Evolutionary conservation across 768 basidiomycete species (phyloP).

Genomic region (Cystofilobasidium bisporidii): DNA sequence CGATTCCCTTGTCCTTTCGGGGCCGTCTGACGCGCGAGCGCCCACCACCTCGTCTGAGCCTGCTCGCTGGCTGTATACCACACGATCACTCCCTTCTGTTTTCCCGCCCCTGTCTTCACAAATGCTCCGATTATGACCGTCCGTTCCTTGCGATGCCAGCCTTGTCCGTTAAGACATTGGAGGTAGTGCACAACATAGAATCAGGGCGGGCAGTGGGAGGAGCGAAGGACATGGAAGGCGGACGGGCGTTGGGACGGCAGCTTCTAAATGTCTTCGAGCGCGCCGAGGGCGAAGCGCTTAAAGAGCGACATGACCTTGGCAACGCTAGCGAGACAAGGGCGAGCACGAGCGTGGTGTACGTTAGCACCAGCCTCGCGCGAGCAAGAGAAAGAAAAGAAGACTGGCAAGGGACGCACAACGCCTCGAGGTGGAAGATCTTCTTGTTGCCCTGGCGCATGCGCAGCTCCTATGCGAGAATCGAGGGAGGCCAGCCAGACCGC

Average conservation of each 20-base stretch:
- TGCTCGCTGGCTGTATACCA: no score
- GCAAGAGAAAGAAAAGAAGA: background rate
- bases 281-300: background rate
- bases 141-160: no score
- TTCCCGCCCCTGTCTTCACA: no score
- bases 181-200: no score
- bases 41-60: no score
- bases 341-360: background rate
- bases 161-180: no score
- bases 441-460: constrained; percentile 90
- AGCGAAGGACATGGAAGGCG: background rate
- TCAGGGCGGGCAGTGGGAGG: no score
- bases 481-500: background rate
- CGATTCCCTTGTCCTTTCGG: no score
- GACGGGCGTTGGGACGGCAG: background rate
- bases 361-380: background rate
- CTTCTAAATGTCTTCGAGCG: background rate
- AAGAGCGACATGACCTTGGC: background rate
- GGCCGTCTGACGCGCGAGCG: no score
- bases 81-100: no score
- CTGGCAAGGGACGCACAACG: constrained; percentile 3
- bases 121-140: no score
- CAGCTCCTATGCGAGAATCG: constrained; percentile 54
- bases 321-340: background rate
- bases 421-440: constrained; percentile 90